These are phyloP conservation scores for Fusarium torreyae DNA, from an alignment of 2,329 filamentous ascomycete genomes.

Conservation along the genomic window DNA sequence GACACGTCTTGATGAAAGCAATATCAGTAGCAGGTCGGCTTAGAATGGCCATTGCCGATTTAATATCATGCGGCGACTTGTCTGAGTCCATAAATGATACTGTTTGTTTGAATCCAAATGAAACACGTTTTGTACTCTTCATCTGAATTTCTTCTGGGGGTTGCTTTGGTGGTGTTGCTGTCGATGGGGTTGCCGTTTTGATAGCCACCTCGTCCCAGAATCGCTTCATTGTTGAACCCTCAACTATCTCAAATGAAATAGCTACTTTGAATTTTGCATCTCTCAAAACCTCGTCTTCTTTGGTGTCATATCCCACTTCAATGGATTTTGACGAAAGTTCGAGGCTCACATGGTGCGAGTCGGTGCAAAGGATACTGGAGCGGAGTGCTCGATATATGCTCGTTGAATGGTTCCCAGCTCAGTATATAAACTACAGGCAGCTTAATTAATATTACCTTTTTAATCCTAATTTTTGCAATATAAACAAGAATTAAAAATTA, in stretches of 20 bases:
- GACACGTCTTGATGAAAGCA: neutral
- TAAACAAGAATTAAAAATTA: too few species aligned
- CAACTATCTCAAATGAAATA: conserved; percentile 16
- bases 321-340: neutral
- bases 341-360: conserved; percentile 15
- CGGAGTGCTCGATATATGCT: conserved; percentile 31
- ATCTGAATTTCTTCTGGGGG: neutral
- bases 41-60: neutral
- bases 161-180: rapidly evolving
- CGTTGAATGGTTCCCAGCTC: conserved; percentile 6
- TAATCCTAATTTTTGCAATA: too few species aligned
- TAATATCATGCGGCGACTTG: neutral
- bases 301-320: neutral
- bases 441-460: too few species aligned
- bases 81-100: neutral
- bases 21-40: neutral
- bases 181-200: neutral
- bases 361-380: conserved; percentile 21
- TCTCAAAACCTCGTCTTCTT: neutral
- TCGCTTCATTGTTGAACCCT: neutral
- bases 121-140: neutral
- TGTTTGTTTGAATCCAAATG: neutral
- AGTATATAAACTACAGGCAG: too few species aligned
- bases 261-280: conserved; percentile 19
- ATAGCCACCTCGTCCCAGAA: conserved; percentile 27